Evolutionary conservation across 192 early-diverging fungal genomes (phyloP).

Genomic region (Glomus cerebriforme): DNA sequence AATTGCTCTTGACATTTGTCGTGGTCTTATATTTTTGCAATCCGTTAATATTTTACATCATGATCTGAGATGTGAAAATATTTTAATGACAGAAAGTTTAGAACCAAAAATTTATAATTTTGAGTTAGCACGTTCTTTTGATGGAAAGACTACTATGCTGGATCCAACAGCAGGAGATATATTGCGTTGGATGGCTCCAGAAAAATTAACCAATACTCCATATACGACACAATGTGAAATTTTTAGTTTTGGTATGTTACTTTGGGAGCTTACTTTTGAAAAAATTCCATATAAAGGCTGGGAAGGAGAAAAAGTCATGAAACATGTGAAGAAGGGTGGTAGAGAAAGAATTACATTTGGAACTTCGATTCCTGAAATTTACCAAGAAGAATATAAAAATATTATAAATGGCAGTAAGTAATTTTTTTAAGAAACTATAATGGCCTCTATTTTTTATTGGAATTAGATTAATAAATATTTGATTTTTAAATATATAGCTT

Average conservation of each 20-base stretch:
- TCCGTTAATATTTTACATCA: neutral
- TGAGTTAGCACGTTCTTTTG: too few species aligned
- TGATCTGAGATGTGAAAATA: neutral
- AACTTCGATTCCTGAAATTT: neutral
- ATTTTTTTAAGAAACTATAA: too few species aligned
- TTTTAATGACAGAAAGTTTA: neutral
- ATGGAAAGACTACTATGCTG: too few species aligned
- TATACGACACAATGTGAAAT: slow-evolving; percentile 6
- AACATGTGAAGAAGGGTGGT: neutral
- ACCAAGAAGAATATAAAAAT: neutral
- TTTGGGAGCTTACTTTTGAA: slow-evolving; percentile 12
- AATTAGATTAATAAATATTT: too few species aligned
- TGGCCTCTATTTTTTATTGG: too few species aligned
- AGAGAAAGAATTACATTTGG: neutral
- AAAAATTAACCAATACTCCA: neutral
- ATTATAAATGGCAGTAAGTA: neutral
- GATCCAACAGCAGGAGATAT: too few species aligned
- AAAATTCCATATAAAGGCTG: neutral
- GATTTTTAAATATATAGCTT: neutral
- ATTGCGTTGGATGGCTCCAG: slow-evolving; percentile 6
- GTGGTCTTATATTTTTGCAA: slow-evolving; percentile 10
- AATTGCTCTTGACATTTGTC: neutral
- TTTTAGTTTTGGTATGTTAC: slow-evolving; percentile 12
- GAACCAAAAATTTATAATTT: too few species aligned
- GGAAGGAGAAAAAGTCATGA: neutral